phyloP scores from a whole-genome alignment of 2,329 filamentous ascomycete species.

The Pestalotiopsis sp. region DNA sequence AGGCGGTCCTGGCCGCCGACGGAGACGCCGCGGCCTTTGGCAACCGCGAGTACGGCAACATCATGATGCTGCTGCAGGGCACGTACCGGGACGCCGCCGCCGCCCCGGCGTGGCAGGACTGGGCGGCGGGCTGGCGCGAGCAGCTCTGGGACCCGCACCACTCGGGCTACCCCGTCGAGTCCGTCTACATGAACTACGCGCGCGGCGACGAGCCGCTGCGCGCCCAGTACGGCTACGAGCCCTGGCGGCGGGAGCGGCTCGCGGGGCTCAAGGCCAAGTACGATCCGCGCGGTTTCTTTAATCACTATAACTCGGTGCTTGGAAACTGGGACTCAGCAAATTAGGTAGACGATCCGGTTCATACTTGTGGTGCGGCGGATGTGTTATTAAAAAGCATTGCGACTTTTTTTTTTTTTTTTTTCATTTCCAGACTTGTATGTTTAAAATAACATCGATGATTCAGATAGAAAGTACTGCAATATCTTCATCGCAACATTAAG shows the following conservation, averaged over 20 bases:
- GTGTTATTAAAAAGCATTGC: background rate
- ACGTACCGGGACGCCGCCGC: background rate
- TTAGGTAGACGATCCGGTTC: background rate
- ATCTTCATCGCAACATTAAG: too few species aligned
- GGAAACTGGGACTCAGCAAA: background rate
- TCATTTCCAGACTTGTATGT: background rate
- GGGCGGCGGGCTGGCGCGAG: background rate
- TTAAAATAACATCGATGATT: too few species aligned
- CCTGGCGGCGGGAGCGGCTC: background rate
- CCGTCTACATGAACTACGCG: slow-evolving; percentile 4
- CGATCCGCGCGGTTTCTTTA: slow-evolving; percentile 4
- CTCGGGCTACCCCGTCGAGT: background rate
- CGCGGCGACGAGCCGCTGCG: background rate
- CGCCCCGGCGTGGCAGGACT: background rate
- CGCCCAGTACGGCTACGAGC: slow-evolving; percentile 4
- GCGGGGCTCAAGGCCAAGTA: slow-evolving; percentile 1
- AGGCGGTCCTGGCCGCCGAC: background rate
- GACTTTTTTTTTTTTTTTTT: background rate
- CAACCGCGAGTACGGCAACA: background rate
- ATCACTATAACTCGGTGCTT: slow-evolving; percentile 5
- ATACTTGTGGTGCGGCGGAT: background rate
- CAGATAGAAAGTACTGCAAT: too few species aligned
- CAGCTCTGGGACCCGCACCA: background rate
- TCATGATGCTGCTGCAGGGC: background rate
- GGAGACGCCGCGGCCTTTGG: background rate